Base-by-base conservation (phyloP, 164 flowering plant genomes). In the Nymphaea thermarum region DNA sequence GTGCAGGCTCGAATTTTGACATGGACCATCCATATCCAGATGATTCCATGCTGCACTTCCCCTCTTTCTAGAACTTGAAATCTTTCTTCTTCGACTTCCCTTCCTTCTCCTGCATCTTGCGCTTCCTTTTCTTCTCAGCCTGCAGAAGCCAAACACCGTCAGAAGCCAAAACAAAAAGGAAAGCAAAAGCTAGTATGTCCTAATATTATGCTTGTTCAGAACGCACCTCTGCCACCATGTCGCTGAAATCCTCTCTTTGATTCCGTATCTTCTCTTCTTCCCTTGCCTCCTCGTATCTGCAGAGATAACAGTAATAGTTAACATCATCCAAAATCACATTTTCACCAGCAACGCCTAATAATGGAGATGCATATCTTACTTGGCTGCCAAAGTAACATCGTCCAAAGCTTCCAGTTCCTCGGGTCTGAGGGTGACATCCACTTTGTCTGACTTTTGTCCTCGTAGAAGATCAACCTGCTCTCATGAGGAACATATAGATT, bases 181-280 rank as follows among this genome's bases (percentile, higher is more conserved):
- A 63, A 61, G 53, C 15, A 44, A 66, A 2, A 11, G 3, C 3
- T 8, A 62, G n/a, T 17, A 17, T 10, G 42, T 17, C 7, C 3
- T 17, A 43, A 68, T 18, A 11, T 55, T 65, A 36, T 43, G 15
- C 12, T 14, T 7, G 6, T 10, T 2, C 44, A 43, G 6, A 62
- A 62, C 64, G 36, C 57, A 94, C 98, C 99, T 94, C 98, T 5
- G 98, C 98, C 73, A 95, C 99, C 98, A 95, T 92, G 79, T 95
- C 98, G 71, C 99, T 92, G 85, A 95, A 92, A 80, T 95, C 99
- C 75, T 95, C 99, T 5, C 80, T 83, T 77, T 90, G 91, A 73
- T 83, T 92, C 4, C 90, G 90, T 66, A 78, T 66, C 72, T 87
- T 95, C 80, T 92, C 98, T 79, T 89, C 98, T 76, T 92, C 98